Evolutionary conservation across 495 filamentous ascomycete genomes (phyloP).

Genomic region (Neurospora tetrasperma): DNA sequence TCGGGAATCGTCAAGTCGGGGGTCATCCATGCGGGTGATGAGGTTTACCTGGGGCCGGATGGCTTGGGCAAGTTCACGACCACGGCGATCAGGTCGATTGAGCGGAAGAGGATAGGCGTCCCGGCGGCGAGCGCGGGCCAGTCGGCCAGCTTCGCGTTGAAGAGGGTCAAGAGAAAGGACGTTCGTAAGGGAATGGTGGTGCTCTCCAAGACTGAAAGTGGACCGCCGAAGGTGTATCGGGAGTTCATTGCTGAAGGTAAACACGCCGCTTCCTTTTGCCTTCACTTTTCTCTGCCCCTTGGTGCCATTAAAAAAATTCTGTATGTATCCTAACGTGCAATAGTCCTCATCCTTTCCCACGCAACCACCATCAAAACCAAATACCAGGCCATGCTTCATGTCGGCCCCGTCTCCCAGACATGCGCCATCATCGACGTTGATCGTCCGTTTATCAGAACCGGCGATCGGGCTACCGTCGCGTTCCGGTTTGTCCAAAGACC

Average conservation of each 20-base stretch:
- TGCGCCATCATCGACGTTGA: conserved; percentile 98
- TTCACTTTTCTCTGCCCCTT: too few species aligned
- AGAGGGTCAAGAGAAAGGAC: conserved; percentile 78
- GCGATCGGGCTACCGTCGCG: conserved; percentile 82
- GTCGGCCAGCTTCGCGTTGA: conserved; percentile 83
- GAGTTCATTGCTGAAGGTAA: conserved; percentile 91
- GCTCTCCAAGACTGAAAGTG: conserved; percentile 63
- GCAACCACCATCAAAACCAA: conserved; percentile 98
- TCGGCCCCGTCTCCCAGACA: conserved; percentile 89
- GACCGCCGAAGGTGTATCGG: conserved; percentile 69
- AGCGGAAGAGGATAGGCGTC: conserved; percentile 86
- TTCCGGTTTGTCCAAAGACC: conserved; percentile 95
- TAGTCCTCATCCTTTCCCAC: conserved; percentile 88
- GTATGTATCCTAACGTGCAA: too few species aligned
- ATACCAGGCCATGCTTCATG: conserved; percentile 98
- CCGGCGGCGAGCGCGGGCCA: conserved; percentile 86
- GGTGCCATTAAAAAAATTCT: too few species aligned
- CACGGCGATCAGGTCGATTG: conserved; percentile 85
- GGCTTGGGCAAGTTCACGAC: conserved; percentile 84
- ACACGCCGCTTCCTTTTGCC: neutral
- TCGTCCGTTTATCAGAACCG: conserved; percentile 87
- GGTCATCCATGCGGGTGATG: conserved; percentile 83
- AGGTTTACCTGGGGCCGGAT: conserved; percentile 83
- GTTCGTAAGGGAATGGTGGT: conserved; percentile 99
- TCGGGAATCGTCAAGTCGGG: conserved; percentile 84